These are phyloP conservation scores for Capsicum baccatum DNA, from an alignment of 257 asterid genomes.

Conservation along the genomic window DNA sequence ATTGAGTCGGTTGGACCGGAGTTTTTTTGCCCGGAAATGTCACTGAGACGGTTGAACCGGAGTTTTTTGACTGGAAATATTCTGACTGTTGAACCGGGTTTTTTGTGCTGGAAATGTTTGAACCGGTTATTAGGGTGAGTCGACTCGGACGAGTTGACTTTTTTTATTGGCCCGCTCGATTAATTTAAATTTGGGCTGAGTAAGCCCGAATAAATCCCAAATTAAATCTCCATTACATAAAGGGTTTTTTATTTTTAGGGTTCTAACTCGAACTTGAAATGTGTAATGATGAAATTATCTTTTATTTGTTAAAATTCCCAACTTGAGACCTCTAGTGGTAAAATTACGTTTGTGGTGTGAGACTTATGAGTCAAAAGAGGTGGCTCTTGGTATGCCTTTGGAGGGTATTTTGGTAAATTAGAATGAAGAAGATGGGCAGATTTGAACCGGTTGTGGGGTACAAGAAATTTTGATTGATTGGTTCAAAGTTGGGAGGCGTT, in stretches of 20 bases:
- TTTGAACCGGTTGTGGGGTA: neutral
- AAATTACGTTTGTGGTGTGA: neutral
- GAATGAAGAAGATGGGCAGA: neutral
- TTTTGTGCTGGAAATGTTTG: conserved; percentile 17
- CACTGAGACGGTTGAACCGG: too few species aligned
- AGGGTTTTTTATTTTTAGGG: neutral
- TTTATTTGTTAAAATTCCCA: neutral
- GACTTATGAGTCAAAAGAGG: conserved; percentile 9
- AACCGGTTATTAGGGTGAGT: conserved; percentile 29
- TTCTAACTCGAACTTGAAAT: neutral
- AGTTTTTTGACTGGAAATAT: too few species aligned
- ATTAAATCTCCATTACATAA: neutral
- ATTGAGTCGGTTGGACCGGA: too few species aligned
- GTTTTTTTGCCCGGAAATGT: too few species aligned
- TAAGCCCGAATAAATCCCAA: neutral
- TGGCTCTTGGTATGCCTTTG: neutral
- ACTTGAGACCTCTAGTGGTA: neutral
- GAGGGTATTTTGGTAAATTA: conserved; percentile 33
- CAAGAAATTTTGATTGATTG: conserved; percentile 1
- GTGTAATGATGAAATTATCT: too few species aligned
- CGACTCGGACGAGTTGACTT: conserved; percentile 43
- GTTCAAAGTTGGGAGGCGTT: conserved; percentile 11
- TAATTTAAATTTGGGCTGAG: neutral
- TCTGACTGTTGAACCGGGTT: conserved; percentile 44
- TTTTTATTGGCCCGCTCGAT: neutral